phyloP scores from a whole-genome alignment of 768 basidiomycete genomes.

The Phylloporus sp. region DNA sequence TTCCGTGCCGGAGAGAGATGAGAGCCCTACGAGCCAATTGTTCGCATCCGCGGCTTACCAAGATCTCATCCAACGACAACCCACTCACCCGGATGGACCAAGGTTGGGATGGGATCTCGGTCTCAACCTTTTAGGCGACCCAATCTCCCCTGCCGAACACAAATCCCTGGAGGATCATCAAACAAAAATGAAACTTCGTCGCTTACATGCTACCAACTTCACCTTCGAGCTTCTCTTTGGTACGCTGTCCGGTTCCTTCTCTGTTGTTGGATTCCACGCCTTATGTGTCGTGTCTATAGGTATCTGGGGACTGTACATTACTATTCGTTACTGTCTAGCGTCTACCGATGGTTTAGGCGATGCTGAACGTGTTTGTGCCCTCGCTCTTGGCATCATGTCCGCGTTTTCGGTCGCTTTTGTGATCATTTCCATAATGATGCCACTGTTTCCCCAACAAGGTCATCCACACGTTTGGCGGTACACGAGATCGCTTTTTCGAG shows the following conservation, averaged over 20 bases:
- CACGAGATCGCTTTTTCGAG: slow-evolving; percentile 31
- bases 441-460: slow-evolving; percentile 29
- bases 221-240: slow-evolving; percentile 35
- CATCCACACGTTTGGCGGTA: slow-evolving; percentile 8
- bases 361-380: slow-evolving; percentile 34
- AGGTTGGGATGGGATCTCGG: slow-evolving; percentile 28
- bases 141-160: slow-evolving; percentile 28
- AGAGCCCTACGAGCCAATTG: slow-evolving; percentile 13
- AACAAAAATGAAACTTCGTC: slow-evolving; percentile 31
- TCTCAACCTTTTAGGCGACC: slow-evolving; percentile 30
- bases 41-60: slow-evolving; percentile 30
- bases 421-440: slow-evolving; percentile 38
- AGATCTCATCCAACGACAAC: slow-evolving; percentile 35
- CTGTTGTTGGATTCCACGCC: not conserved
- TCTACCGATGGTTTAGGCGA: slow-evolving; percentile 42
- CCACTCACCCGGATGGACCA: slow-evolving; percentile 40
- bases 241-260: slow-evolving; percentile 16
- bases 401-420: slow-evolving; percentile 21
- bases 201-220: slow-evolving; percentile 28
- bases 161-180: slow-evolving; percentile 26
- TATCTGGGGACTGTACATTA: slow-evolving; percentile 57
- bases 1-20: slow-evolving; percentile 10
- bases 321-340: slow-evolving; percentile 61
- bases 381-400: slow-evolving; percentile 24
- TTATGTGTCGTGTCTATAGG: slow-evolving; percentile 30